phyloP scores from a whole-genome alignment of 805 yeast species.

The Hanseniaspora guilliermondii region DNA sequence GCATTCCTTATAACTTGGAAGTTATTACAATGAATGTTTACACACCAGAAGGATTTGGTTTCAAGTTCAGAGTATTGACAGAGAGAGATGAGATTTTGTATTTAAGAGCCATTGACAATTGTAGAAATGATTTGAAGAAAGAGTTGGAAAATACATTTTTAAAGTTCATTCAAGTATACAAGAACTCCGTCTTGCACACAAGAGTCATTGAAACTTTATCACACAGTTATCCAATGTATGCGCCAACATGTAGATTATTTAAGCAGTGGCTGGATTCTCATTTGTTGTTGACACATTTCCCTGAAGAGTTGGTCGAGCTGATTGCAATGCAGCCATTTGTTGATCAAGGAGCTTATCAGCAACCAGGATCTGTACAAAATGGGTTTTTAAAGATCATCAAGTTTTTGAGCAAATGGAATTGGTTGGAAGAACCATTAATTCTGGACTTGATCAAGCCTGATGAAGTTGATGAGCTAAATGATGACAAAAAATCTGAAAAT shows the following conservation, averaged over 20 bases:
- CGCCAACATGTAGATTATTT: slow-evolving; percentile 72
- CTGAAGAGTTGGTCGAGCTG: slow-evolving; percentile 71
- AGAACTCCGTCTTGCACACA: slow-evolving; percentile 65
- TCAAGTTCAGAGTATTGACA: slow-evolving; percentile 59
- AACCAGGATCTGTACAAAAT: slow-evolving; percentile 65
- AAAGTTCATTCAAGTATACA: slow-evolving; percentile 50
- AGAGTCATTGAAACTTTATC: slow-evolving; percentile 62
- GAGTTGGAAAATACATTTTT: slow-evolving; percentile 49
- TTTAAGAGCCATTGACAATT: slow-evolving; percentile 55
- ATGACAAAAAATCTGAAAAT: slow-evolving; percentile 25
- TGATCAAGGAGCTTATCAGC: slow-evolving; percentile 72
- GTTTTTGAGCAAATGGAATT: slow-evolving; percentile 76
- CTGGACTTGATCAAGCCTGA: slow-evolving; percentile 56
- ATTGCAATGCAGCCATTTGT: slow-evolving; percentile 74
- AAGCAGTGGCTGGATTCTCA: slow-evolving; percentile 87
- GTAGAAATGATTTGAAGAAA: slow-evolving; percentile 47
- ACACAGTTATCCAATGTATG: slow-evolving; percentile 56
- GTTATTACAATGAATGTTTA: slow-evolving; percentile 50
- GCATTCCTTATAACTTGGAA: slow-evolving; percentile 53
- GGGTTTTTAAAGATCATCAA: slow-evolving; percentile 68
- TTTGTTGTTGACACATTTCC: slow-evolving; percentile 53
- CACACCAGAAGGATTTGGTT: slow-evolving; percentile 85
- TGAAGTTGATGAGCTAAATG: neutral
- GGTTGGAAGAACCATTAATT: slow-evolving; percentile 79
- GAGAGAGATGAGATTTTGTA: slow-evolving; percentile 74